A percentile compares a stretch with the other conserved stretches of the same genome.
These are phyloP conservation scores for Neoboletus brunneissimus DNA, from an alignment of 768 basidiomycete species.

Conservation along the genomic window DNA sequence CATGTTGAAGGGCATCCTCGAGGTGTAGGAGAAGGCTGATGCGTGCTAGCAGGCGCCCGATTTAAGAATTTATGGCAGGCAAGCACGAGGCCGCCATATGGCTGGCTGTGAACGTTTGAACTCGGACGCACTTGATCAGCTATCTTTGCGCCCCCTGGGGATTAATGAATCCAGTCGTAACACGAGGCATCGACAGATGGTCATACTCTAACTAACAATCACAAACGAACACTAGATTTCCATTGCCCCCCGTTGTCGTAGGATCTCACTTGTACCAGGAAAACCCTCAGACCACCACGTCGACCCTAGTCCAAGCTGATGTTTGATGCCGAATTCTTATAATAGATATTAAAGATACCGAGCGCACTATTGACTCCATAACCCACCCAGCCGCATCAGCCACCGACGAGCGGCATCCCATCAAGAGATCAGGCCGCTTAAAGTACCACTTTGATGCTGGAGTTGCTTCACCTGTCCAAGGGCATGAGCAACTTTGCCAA, in stretches of 20 bases:
- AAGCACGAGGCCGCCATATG: slow-evolving; percentile 32
- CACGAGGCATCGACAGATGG: slow-evolving; percentile 3
- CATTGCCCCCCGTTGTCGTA: background rate
- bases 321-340: background rate
- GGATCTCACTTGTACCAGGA: background rate
- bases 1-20: slow-evolving; percentile 38
- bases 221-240: background rate
- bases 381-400: slow-evolving; percentile 9
- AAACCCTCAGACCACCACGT: background rate
- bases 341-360: background rate
- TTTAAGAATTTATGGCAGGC: slow-evolving; percentile 29
- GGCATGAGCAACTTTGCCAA: slow-evolving; percentile 62
- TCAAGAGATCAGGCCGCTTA: slow-evolving; percentile 17
- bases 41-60: background rate
- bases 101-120: slow-evolving; percentile 35
- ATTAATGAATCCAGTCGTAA: slow-evolving; percentile 6
- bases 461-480: slow-evolving; percentile 58
- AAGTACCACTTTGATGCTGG: slow-evolving; percentile 36
- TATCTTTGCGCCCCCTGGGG: background rate
- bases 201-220: background rate
- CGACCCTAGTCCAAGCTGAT: background rate
- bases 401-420: background rate
- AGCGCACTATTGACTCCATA: background rate
- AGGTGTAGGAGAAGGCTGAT: slow-evolving; percentile 16
- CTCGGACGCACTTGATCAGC: slow-evolving; percentile 3